Evolutionary conservation across 225 moss, liverwort and hornwort genomes (phyloP).

Genomic region (Bryum argenteum): DNA sequence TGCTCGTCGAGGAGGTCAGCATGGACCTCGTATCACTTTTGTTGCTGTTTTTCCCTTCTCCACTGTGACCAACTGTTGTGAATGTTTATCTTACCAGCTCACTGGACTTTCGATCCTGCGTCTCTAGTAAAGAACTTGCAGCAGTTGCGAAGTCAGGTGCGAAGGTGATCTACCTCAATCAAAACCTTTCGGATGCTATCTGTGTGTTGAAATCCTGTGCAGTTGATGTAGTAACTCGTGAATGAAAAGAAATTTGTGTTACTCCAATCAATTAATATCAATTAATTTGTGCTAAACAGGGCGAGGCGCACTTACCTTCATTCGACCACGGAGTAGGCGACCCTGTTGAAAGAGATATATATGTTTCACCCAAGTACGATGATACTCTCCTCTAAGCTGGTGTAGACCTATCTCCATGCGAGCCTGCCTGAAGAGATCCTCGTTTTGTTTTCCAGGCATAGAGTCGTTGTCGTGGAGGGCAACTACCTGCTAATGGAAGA

Average conservation of each 20-base stretch:
- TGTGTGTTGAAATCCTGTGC: too few species aligned
- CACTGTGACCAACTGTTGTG: conserved; percentile 3
- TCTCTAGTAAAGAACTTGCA: conserved; percentile 65
- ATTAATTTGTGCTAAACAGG: conserved; percentile 41
- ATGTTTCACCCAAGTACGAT: conserved; percentile 60
- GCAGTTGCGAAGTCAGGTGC: conserved; percentile 80
- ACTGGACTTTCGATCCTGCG: conserved; percentile 94
- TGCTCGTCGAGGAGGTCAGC: conserved; percentile 93
- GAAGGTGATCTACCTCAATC: conserved; percentile 54
- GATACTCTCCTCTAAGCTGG: conserved; percentile 14
- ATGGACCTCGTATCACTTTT: conserved; percentile 7
- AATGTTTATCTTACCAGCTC: conserved; percentile 56
- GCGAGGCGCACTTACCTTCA: conserved; percentile 76
- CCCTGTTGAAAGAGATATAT: conserved; percentile 90
- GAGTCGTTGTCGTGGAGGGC: conserved; percentile 92
- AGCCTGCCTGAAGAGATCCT: not conserved
- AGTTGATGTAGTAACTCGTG: too few species aligned
- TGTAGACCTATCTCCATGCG: not conserved
- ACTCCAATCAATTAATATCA: not conserved
- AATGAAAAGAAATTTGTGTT: not conserved
- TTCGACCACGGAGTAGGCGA: conserved; percentile 99
- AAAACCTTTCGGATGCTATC: conserved; percentile 3
- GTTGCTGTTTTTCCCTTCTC: conserved; percentile 1
- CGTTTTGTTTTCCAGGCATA: conserved; percentile 55
- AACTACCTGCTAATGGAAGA: conserved; percentile 90